These are phyloP conservation scores for Phalaenopsis equestris DNA, from an alignment of 106 monocot genomes.

Conservation along the genomic window DNA sequence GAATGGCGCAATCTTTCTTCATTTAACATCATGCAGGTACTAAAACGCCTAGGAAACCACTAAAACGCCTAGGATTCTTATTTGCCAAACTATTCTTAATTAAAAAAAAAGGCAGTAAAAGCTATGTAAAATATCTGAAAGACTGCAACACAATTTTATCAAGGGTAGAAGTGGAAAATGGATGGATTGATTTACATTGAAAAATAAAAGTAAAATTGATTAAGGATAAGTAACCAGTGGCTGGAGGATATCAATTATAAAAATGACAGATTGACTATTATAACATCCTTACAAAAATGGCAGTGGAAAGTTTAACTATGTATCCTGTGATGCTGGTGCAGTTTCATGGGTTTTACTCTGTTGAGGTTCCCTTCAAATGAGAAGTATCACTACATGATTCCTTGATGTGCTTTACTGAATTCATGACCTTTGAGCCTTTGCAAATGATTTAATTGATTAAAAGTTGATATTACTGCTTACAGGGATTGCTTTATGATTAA, in stretches of 20 bases:
- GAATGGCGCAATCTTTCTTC: too few species aligned
- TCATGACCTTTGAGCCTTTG: background rate
- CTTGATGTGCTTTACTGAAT: background rate
- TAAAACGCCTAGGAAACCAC: too few species aligned
- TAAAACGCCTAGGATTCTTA: too few species aligned
- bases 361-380: background rate
- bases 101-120: too few species aligned
- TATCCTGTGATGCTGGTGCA: background rate
- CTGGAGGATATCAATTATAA: background rate
- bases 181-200: background rate
- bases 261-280: background rate
- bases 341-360: background rate
- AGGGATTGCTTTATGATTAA: background rate
- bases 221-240: background rate
- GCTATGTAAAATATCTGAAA: too few species aligned
- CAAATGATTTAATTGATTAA: background rate
- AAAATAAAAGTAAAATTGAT: background rate
- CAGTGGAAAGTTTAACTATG: background rate
- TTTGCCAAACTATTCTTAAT: too few species aligned
- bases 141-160: too few species aligned
- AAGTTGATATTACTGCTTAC: background rate
- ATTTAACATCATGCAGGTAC: too few species aligned
- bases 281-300: background rate
- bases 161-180: too few species aligned
- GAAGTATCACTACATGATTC: background rate